A percentile compares a stretch with the other conserved stretches of the same genome.
These are phyloP conservation scores for Yarrowia porcina DNA, from an alignment of 805 yeast genomes.

Conservation along the genomic window DNA sequence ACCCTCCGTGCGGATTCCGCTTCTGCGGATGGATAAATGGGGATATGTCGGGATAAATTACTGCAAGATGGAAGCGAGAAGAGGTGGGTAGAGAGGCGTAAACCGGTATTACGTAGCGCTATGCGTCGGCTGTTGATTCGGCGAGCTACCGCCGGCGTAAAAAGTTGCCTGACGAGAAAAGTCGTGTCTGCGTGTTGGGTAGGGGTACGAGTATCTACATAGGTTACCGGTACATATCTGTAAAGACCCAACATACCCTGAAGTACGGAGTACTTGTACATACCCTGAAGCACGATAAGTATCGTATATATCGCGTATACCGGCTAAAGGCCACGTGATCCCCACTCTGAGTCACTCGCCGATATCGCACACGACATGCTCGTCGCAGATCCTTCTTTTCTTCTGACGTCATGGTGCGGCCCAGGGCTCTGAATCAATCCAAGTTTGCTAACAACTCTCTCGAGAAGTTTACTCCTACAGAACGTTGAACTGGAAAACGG, in stretches of 20 bases:
- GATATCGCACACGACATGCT: conserved; percentile 6
- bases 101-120: too few relatives aligned
- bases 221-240: too few relatives aligned
- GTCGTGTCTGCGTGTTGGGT: too few relatives aligned
- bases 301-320: too few relatives aligned
- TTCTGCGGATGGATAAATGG: conserved; percentile 13
- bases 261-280: too few relatives aligned
- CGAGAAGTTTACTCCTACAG: not conserved
- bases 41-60: conserved; percentile 5
- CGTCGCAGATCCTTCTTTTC: not conserved
- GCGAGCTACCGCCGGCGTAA: not conserved
- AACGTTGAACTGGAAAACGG: too few relatives aligned
- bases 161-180: not conserved
- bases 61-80: not conserved
- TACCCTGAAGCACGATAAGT: too few relatives aligned
- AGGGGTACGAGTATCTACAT: too few relatives aligned
- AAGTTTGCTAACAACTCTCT: not conserved
- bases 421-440: not conserved
- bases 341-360: not conserved
- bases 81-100: too few relatives aligned
- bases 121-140: not conserved
- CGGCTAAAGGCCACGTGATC: not conserved
- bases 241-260: too few relatives aligned
- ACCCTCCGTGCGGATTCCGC: conserved; percentile 9
- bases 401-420: not conserved